Evolutionary conservation across 345 rosid genomes (phyloP), one percentile per base, ranked within the genome.

Genomic region (Bruguiera gymnorhiza): DNA sequence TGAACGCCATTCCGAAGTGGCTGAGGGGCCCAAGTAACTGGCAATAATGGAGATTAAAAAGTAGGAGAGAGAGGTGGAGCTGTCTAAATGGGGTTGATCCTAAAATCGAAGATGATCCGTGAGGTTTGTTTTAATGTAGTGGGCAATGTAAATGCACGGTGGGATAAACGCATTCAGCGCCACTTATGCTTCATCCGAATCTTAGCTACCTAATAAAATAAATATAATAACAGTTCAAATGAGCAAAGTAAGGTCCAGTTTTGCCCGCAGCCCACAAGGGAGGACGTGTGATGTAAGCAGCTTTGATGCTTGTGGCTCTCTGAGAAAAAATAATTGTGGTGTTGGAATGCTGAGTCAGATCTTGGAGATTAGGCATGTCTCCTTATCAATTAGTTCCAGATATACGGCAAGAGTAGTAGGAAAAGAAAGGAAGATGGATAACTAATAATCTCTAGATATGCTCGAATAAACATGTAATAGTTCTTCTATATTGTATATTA

Each of bases 341-440:
- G 70, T 50, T 77, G 83, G 82, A 79, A 77, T 69, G 78, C 62
- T 70, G 83, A 77, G 50, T 80, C 83, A 70, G 74, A 70, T 66
- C 53, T 30, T 50, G 34, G 65, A 54, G 75, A 63, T 20, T 66
- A 43, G 78, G 67, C 70, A 64, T 60, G 82, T 75, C 80, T 60
- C 50, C 18, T 43, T 73, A 66, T 72, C 83, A 77, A 57, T 43
- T 34, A 10, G 60, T 69, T 70, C 46, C 64, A 60, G 29, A 30
- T 57, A 58, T 52, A 63, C 27, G 51, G 48, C 75, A 67, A 73
- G 24, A 60, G 57, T 24, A n/a, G 55, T 58, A 31, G 60, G 32
- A 66, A 72, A 48, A 58, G 39, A 46, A 30, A 6, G 2, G 16
- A 39, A 59, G 16, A 52, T 29, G 18, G 30, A 31, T 19, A 59